Percentiles rank a stretch among this genome's conserved stretches.
Evolutionary conservation across 164 flowering plant species (phyloP).

Genomic region (Sextonia rubra): DNA sequence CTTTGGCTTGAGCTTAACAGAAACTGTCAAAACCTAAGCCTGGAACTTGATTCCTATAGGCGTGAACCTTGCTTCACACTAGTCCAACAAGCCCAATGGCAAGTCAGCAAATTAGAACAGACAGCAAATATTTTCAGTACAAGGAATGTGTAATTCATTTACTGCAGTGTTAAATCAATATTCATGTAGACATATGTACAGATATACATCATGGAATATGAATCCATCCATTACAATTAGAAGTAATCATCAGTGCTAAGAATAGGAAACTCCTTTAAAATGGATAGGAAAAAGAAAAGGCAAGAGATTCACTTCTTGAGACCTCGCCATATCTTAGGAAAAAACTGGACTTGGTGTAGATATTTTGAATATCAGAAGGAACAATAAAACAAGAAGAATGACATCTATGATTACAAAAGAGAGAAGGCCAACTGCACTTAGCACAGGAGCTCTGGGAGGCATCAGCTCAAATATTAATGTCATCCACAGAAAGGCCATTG

Average conservation of each 20-base stretch:
- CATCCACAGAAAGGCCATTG: constrained; percentile 62
- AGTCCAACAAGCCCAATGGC: too few species aligned
- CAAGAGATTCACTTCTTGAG: background rate
- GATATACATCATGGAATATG: background rate
- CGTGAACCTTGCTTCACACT: too few species aligned
- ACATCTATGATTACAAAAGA: too few species aligned
- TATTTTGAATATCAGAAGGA: background rate
- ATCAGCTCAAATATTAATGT: constrained; percentile 51
- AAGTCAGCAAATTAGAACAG: background rate
- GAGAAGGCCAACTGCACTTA: background rate
- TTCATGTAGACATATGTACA: background rate
- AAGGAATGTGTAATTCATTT: background rate
- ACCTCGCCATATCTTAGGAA: background rate
- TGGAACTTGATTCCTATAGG: too few species aligned
- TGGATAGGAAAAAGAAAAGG: background rate
- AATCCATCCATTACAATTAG: background rate
- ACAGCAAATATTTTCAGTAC: background rate
- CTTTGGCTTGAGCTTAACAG: too few species aligned
- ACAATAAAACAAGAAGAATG: background rate
- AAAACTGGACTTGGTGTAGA: background rate
- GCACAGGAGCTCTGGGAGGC: constrained; percentile 7
- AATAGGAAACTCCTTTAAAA: background rate
- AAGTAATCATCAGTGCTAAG: background rate
- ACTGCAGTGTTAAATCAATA: too few species aligned
- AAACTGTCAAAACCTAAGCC: too few species aligned